Evolutionary conservation across 352 stramenopile species (phyloP).

Genomic region (Phytophthora palmivora): DNA sequence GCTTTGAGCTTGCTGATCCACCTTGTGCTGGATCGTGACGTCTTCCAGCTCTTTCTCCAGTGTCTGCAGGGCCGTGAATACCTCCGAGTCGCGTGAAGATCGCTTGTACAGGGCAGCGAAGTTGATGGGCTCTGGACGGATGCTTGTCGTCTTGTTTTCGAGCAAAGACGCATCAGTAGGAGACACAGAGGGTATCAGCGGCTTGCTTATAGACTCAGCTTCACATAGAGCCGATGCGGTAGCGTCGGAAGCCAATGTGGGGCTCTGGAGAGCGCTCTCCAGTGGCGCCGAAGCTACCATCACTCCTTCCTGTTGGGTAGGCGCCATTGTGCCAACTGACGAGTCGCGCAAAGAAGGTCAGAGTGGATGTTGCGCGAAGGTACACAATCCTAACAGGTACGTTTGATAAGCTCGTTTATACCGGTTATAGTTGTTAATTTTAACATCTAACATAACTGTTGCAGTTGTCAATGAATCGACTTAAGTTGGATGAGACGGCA

Average conservation of each 20-base stretch:
- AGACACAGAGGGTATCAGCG: constrained; percentile 17
- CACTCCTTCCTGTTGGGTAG: constrained; percentile 30
- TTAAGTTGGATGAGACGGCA: constrained; percentile 65
- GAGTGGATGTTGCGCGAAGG: constrained; percentile 19
- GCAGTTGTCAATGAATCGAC: constrained; percentile 32
- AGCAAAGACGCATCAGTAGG: constrained; percentile 29
- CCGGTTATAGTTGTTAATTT: too few species aligned
- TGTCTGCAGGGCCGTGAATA: constrained; percentile 56
- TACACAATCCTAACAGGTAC: constrained; percentile 4
- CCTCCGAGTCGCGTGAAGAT: constrained; percentile 57
- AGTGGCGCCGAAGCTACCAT: constrained; percentile 18
- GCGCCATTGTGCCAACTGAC: constrained; percentile 44
- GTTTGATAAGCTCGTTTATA: too few species aligned
- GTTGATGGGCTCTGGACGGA: constrained; percentile 17
- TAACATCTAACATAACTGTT: constrained; percentile 30
- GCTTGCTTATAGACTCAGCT: not conserved
- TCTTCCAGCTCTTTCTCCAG: constrained; percentile 65
- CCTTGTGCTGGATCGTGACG: constrained; percentile 48
- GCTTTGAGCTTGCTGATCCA: constrained; percentile 27
- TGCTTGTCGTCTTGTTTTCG: constrained; percentile 10
- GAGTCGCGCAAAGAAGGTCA: not conserved
- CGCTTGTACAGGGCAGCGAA: constrained; percentile 79
- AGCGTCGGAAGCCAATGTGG: constrained; percentile 3
- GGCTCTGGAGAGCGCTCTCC: constrained; percentile 10
- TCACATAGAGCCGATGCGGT: constrained; percentile 3